Evolutionary conservation across 1,284 basidiomycete genomes (phyloP), one percentile per base, ranked within the genome.

Genomic region (Pseudozyma tsukubaensis): DNA sequence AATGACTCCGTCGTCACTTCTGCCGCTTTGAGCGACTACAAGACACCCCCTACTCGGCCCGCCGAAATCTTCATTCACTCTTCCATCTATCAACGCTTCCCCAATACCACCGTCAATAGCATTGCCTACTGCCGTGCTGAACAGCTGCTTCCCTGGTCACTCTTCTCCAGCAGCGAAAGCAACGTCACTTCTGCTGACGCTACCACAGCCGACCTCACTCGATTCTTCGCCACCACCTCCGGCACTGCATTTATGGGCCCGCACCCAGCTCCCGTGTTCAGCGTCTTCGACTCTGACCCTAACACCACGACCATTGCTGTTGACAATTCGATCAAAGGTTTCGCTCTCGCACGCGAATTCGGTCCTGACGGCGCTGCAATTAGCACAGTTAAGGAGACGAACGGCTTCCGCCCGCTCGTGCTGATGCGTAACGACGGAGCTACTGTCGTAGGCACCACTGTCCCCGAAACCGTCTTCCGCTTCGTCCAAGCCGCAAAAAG

Each of bases 361-460:
- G 71, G 71, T 2, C 65, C 61, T 7, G 18, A 40, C 0, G 45
- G 34, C 13, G 54, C 70, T 9, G 4, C 54, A 1, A 49, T 54
- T 6, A 29, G 51, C 4, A 58, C 59, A 0, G 43, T 72, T 19
- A 63, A 60, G 34, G 37, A 64, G 32, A 60, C 50, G 2, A 50
- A 53, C 16, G 65, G 71, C 3, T 73, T 68, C 50, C 49, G 71
- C n/a, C 72, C 72, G 1, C 55, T 74, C 9, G 72, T 74, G 44
- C 59, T 74, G 18, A 70, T 74, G 72, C 66, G 67, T 40, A 65
- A 74, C 56, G 66, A 74, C 21, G 72, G 72, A 13, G 72, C 63
- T 4, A 69, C 67, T 0, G 59, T 70, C 0, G 66, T 61, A 1
- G 72, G 66, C 24, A 56, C 55, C 8, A 62, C 54, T 1, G 66